Percentiles rank a stretch among this genome's conserved stretches.
Evolutionary conservation across 1,284 basidiomycete genomes (phyloP).

Genomic region (Trametes versicolor): DNA sequence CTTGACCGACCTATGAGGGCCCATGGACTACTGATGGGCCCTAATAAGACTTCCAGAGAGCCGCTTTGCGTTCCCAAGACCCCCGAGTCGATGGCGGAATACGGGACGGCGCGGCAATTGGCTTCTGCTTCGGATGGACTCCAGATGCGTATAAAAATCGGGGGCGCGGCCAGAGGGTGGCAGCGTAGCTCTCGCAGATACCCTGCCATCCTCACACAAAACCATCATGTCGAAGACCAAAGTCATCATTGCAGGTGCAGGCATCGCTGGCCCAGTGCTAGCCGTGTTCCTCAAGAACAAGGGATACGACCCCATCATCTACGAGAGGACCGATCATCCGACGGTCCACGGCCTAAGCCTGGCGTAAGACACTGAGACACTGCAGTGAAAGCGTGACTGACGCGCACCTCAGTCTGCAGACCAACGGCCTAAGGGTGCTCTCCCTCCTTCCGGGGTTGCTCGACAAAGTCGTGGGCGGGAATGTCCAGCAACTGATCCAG

Average conservation of each 20-base stretch:
- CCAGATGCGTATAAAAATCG: not conserved
- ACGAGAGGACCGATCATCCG: conserved; percentile 48
- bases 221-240: conserved; percentile 33
- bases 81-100: no score
- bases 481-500: conserved; percentile 38
- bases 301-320: conserved; percentile 43
- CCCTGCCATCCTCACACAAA: not conserved
- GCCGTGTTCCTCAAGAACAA: conserved; percentile 53
- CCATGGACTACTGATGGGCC: not conserved
- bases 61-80: no score
- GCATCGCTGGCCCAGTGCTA: conserved; percentile 58
- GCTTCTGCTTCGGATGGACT: no score
- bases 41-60: no score
- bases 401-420: conserved; percentile 49
- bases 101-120: no score
- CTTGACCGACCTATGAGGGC: not conserved
- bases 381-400: conserved; percentile 30
- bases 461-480: conserved; percentile 45
- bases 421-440: conserved; percentile 54
- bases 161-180: not conserved
- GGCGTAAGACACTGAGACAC: conserved; percentile 40
- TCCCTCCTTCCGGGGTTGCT: conserved; percentile 51
- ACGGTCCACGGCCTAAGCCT: conserved; percentile 50
- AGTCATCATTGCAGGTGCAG: conserved; percentile 54
- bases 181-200: not conserved